Evolutionary conservation across 345 rosid genomes (phyloP).

Genomic region (Pistacia integerrima): DNA sequence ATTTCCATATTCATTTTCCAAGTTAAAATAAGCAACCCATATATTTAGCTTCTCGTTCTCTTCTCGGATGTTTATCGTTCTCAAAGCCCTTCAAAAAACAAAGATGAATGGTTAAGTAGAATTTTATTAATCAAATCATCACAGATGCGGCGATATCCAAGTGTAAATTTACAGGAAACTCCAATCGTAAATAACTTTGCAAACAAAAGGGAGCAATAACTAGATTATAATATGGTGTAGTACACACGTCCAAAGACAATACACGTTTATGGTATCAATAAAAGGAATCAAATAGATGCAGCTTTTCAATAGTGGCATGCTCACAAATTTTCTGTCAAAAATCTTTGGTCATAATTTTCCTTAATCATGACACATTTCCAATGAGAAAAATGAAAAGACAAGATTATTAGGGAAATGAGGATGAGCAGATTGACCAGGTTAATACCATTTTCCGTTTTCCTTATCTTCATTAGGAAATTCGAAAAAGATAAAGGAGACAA

Average conservation of each 20-base stretch:
- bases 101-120: neutral
- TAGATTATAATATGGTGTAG: neutral
- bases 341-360: neutral
- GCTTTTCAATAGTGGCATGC: neutral
- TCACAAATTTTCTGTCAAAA: neutral
- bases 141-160: neutral
- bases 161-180: neutral
- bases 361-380: neutral
- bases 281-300: neutral
- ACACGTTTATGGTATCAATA: neutral
- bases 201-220: neutral
- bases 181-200: neutral
- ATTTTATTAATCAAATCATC: neutral
- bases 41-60: constrained; percentile 93
- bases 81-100: constrained; percentile 72
- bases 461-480: neutral
- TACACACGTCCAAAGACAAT: neutral
- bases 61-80: constrained; percentile 81
- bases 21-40: constrained; percentile 95
- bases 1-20: constrained; percentile 92
- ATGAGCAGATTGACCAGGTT: neutral
- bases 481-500: neutral
- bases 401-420: neutral
- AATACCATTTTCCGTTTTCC: neutral
- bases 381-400: neutral